Base-by-base conservation (phyloP, 2,329 filamentous ascomycete genomes). In the Cladosporium sp. region DNA sequence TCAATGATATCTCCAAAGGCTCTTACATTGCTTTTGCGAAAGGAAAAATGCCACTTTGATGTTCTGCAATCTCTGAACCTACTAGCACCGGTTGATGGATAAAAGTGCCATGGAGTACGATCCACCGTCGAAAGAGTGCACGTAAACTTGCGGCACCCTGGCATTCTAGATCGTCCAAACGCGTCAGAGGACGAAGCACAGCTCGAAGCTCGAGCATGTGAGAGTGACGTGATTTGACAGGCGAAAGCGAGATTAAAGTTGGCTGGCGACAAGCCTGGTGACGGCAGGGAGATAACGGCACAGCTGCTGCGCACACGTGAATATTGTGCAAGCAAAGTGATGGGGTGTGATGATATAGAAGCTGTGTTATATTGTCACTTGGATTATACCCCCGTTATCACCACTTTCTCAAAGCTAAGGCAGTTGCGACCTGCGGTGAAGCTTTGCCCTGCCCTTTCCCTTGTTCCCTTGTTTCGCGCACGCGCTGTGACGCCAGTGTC, bases 191-290 rank as follows among this genome's bases (percentile, higher is more conserved):
- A n/a, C 3, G 30, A 32, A 15, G 34, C 32, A 12, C 11, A 15
- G 34, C 34, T 38, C 34, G 36, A 41, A 41, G 36, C 36, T 44
- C 41, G n/a, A 21, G 30, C 52, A 55, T 55, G 52, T 32, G 52
- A 30, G 52, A 30, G 28, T 32, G 28, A 32, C 52, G 52, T 55
- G 52, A 55, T 30, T n/a, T 12, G 52, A 54, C 26, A 54, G 51
- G 51, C 26, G 15, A 54, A 54, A 54, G 28, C 52, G 52, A 55
- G 52, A 55, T 55, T 32, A 55, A 47, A 55, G 52, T 55, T 55
- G 52, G 26, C 18, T 34, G 52, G 47, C 47, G 21, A 30, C 51
- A 28, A 30, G 51, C 18, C 30, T 54, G 51, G 28, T 18, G 51
- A 54, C 51, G 51, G 51, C 26, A 32, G 52, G 18, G 28, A 55